phyloP scores from a whole-genome alignment of 768 basidiomycete species.

The Boletus sp. region DNA sequence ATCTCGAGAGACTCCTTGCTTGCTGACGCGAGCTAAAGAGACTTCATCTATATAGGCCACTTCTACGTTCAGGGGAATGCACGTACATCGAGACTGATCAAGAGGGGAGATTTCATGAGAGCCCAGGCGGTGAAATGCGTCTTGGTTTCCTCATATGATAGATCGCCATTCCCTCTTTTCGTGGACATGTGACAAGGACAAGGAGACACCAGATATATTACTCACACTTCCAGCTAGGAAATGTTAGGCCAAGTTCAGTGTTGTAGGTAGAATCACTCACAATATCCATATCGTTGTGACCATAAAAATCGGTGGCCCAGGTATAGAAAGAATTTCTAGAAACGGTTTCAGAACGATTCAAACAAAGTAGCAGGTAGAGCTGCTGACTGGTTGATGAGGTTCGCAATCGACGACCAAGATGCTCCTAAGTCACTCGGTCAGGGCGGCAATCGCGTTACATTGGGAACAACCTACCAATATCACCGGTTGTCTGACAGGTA shows the following conservation, averaged over 20 bases:
- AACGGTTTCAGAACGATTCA: not conserved
- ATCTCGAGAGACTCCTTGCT: constrained; percentile 52
- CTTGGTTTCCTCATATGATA: constrained; percentile 63
- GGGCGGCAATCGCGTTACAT: not conserved
- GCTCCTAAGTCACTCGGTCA: constrained; percentile 32
- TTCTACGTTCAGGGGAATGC: constrained; percentile 4
- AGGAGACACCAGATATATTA: not conserved
- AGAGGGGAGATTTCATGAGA: constrained; percentile 64
- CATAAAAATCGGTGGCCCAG: constrained; percentile 64
- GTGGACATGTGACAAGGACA: not conserved
- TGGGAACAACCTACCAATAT: constrained; percentile 38
- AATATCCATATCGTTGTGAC: constrained; percentile 69
- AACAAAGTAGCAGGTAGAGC: not conserved
- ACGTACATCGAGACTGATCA: constrained; percentile 59
- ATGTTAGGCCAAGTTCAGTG: not conserved
- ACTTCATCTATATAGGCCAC: not conserved
- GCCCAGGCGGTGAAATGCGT: constrained; percentile 75
- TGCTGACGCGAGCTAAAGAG: constrained; percentile 46
- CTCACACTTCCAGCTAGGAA: constrained; percentile 54
- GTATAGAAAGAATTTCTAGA: constrained; percentile 65
- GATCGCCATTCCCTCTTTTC: constrained; percentile 57
- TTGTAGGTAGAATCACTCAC: constrained; percentile 33
- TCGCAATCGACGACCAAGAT: constrained; percentile 49
- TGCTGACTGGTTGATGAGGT: constrained; percentile 54
- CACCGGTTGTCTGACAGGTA: constrained; percentile 45